Evolutionary conservation across 2,329 filamentous ascomycete species (phyloP).

Genomic region (Sporothrix sp.): DNA sequence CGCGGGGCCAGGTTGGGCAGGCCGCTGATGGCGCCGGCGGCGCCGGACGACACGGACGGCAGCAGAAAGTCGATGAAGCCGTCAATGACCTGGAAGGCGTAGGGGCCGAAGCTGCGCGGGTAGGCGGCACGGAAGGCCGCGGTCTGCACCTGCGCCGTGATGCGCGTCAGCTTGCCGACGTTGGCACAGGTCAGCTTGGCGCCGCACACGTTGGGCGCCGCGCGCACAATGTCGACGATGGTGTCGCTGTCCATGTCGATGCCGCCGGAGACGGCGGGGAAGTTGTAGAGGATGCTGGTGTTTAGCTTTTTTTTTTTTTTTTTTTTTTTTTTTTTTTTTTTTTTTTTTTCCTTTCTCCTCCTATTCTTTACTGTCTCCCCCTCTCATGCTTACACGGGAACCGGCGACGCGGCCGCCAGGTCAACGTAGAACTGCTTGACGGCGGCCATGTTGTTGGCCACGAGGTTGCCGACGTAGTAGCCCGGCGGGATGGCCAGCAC

Average conservation of each 20-base stretch:
- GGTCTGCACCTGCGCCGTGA: constrained; percentile 15
- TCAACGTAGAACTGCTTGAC: constrained; percentile 20
- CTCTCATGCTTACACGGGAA: constrained; percentile 21
- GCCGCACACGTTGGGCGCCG: constrained; percentile 19
- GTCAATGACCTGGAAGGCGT: constrained; percentile 19
- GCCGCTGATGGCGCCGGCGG: constrained; percentile 14
- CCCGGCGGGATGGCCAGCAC: constrained; percentile 30
- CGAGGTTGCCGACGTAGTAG: constrained; percentile 31
- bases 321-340: no score
- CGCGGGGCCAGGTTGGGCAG: constrained; percentile 14
- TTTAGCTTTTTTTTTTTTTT: no score
- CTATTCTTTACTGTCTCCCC: no score
- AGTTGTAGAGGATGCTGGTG: constrained; percentile 22
- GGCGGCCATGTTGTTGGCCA: constrained; percentile 15
- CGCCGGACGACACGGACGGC: constrained; percentile 20
- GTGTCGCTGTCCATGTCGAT: constrained; percentile 20
- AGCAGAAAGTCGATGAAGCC: constrained; percentile 23
- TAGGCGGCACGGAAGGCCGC: constrained; percentile 1
- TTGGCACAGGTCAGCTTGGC: constrained; percentile 19
- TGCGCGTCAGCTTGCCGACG: constrained; percentile 19
- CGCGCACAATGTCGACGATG: constrained; percentile 17
- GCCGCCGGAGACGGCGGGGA: constrained; percentile 18
- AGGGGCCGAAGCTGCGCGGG: constrained; percentile 7
- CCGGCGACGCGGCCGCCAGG: constrained; percentile 17
- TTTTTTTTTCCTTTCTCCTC: no score